These are phyloP conservation scores for Coniochaeta ligniaria DNA, from an alignment of 2,329 filamentous ascomycete species.

Conservation along the genomic window DNA sequence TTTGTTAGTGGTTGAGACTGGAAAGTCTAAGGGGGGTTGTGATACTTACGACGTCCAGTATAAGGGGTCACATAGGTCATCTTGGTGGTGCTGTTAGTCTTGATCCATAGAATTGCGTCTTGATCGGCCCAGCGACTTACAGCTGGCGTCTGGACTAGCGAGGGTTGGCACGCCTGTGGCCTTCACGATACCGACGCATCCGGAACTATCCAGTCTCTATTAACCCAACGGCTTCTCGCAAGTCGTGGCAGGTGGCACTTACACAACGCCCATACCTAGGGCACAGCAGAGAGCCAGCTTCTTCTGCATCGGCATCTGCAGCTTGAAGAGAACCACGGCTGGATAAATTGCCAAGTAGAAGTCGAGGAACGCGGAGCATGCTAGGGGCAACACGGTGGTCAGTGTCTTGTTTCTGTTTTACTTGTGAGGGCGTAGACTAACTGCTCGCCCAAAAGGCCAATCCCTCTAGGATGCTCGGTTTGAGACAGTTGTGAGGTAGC, in stretches of 20 bases:
- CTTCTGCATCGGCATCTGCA: background rate
- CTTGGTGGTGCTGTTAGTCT: background rate
- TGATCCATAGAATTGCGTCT: background rate
- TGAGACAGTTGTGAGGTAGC: background rate
- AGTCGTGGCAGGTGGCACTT: background rate
- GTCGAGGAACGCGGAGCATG: background rate
- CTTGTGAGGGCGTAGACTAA: background rate
- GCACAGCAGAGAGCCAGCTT: background rate
- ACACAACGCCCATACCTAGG: background rate
- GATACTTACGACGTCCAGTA: background rate
- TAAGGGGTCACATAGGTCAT: background rate
- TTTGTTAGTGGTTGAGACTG: background rate
- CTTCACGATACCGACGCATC: background rate
- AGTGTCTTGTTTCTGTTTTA: background rate
- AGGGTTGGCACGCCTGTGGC: background rate
- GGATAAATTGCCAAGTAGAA: background rate
- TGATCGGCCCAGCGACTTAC: background rate
- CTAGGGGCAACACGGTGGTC: background rate
- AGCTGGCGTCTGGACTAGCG: background rate
- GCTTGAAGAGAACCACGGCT: background rate
- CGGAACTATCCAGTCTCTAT: background rate
- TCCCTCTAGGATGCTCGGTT: background rate
- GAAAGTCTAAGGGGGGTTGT: background rate
- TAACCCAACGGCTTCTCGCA: background rate
- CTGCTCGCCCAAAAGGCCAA: constrained; percentile 2